Evolutionary conservation across 2,329 filamentous ascomycete species (phyloP), one percentile per base, ranked within the genome.

Genomic region (Myriangium duriaei): DNA sequence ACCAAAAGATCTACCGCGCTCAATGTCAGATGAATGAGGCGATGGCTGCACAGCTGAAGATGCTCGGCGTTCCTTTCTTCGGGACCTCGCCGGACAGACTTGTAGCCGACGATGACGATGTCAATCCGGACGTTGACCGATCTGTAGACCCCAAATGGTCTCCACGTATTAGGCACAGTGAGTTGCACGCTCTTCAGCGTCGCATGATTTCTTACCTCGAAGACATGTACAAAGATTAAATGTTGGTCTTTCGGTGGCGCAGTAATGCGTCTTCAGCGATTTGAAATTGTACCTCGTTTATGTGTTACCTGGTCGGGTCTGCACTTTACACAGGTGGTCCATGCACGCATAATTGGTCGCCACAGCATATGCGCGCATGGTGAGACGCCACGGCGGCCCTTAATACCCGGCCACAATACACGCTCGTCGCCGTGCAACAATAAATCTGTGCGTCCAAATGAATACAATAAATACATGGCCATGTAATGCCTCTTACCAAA

Each of bases 1-100:
- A 80, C 45, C 56, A 58, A 37, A 81, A 81, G 50, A 71, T 81
- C 11, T 71, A 79, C 47, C 65, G 61, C 39, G 75, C 74, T 2
- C 68, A 71, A 35, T 57, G 57, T 29, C 61, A 70, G 9, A 79
- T 81, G 76, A 64, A 69, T 0, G 61, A 64, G n/a, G 67, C 68
- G 11, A 71, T 79, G 55, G 63, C 61, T 5, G 53, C 56, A 1
- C 71, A 74, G 45, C 53, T 81, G 32, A 70, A 71, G 40, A 59
- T 55, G 5, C 52, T 80, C 19, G 72, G 69, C 6, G 67, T 79
- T 24, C 74, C 74, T 0, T 78, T 79, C 51, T 79, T 76, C 49
- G 68, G 66, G 4, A 67, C 70, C 17, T 47, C 47, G 7, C 28
- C 40, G 21, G 47, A 47, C 12, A 35, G 40, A 12, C 7, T 29